Evolutionary conservation across 441 rosid species (phyloP).

Genomic region (Gossypium davidsonii): DNA sequence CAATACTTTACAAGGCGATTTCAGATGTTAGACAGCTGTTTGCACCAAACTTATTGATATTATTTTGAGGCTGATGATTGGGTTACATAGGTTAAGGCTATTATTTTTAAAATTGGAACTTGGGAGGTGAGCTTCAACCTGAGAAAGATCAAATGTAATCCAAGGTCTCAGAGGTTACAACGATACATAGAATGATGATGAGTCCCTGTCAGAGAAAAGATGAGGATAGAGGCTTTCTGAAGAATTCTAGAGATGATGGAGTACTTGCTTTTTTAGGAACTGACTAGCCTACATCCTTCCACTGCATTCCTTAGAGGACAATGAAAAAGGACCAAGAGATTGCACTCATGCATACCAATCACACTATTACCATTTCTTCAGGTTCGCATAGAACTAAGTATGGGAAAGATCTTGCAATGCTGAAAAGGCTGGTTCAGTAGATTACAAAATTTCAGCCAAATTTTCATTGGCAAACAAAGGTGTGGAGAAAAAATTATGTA

Average conservation of each 20-base stretch:
- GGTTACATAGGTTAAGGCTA: not conserved
- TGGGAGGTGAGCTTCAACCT: not conserved
- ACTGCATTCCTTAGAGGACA: not conserved
- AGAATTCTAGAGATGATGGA: not conserved
- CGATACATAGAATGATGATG: not conserved
- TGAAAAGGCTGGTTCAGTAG: not conserved
- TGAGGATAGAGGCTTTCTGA: slow-evolving; percentile 4
- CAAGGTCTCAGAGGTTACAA: not conserved
- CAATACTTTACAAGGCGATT: not conserved
- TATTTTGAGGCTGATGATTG: not conserved
- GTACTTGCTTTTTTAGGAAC: not conserved
- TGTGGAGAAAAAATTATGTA: not conserved
- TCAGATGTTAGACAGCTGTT: not conserved
- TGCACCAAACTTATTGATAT: not conserved
- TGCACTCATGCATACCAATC: not conserved
- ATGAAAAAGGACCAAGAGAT: not conserved
- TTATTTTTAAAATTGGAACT: not conserved
- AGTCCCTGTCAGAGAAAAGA: not conserved
- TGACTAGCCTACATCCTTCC: not conserved
- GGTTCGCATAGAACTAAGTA: not conserved
- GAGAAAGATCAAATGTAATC: not conserved
- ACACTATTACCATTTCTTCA: slow-evolving; percentile 3
- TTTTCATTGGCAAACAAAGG: not conserved
- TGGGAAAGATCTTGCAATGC: not conserved
- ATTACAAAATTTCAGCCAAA: not conserved